Percentiles rank a stretch among this genome's conserved stretches.
Evolutionary conservation across 495 filamentous ascomycete genomes (phyloP).

Genomic region (Aspergillus carlsbadensis): DNA sequence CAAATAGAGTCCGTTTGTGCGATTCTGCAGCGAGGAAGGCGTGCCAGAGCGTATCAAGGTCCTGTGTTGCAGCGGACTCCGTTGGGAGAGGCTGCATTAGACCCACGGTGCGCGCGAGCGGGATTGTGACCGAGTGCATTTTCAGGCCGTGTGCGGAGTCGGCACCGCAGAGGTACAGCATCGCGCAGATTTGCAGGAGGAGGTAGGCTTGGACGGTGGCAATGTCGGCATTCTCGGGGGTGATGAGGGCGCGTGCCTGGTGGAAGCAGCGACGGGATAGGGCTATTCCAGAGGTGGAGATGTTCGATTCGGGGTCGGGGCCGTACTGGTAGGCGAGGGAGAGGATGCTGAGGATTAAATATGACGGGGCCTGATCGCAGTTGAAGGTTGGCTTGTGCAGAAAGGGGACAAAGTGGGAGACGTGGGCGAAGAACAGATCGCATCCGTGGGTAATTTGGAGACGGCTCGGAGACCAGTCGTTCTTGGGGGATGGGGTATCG

Average conservation of each 20-base stretch:
- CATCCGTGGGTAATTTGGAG: slow-evolving; percentile 28
- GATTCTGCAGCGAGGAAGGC: slow-evolving; percentile 34
- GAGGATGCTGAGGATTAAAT: slow-evolving; percentile 33
- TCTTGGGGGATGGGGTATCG: slow-evolving; percentile 15
- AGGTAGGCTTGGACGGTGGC: slow-evolving; percentile 30
- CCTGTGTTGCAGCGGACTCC: slow-evolving; percentile 16
- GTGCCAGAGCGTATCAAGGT: slow-evolving; percentile 31
- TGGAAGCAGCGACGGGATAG: slow-evolving; percentile 34
- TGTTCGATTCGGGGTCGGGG: slow-evolving; percentile 32
- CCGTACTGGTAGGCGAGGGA: slow-evolving; percentile 37
- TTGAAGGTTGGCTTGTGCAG: slow-evolving; percentile 35
- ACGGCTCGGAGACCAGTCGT: slow-evolving; percentile 26
- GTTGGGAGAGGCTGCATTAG: slow-evolving; percentile 27
- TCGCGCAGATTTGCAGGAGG: slow-evolving; percentile 34
- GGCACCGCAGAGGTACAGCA: slow-evolving; percentile 37
- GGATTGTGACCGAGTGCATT: slow-evolving; percentile 36
- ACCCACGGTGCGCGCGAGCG: slow-evolving; percentile 25
- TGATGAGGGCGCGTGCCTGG: slow-evolving; percentile 25
- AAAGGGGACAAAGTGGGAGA: slow-evolving; percentile 34
- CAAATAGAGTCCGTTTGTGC: slow-evolving; percentile 35
- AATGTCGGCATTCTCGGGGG: slow-evolving; percentile 18
- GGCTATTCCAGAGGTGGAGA: slow-evolving; percentile 22
- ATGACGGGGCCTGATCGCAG: slow-evolving; percentile 13
- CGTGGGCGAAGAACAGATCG: slow-evolving; percentile 30
- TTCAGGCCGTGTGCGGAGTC: slow-evolving; percentile 29